Evolutionary conservation across 257 asterid genomes (phyloP), one percentile per base, ranked within the genome.

Genomic region (Apocynum venetum): DNA sequence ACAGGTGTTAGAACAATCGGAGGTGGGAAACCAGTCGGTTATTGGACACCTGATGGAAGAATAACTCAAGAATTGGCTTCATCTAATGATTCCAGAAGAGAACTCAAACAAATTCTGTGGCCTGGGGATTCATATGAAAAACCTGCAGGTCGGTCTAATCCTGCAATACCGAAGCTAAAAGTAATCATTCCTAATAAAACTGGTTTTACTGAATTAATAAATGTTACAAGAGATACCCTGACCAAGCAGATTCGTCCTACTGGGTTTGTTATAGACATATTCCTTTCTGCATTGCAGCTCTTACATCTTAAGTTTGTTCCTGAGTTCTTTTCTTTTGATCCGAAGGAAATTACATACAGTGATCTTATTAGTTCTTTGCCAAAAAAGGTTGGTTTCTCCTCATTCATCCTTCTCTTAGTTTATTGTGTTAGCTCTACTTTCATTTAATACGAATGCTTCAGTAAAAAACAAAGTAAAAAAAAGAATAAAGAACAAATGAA

Each of bases 11-110:
- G 79, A 75, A 72, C 57, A 19, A 35, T 88, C 10, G 68, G 68
- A 17, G 88, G 91, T 52, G 92, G 87, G 74, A 89, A 78, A 76
- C 65, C 61, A 19, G 41, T 90, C 14, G 96, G 97, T 67, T 87
- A 78, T 73, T 90, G 96, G 97, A 80, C 83, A 6, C 79, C 81
- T 3, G 85, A 83, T 0, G 84, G 76, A 75, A 89, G 97, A 70
- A 69, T 88, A 71, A 43, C 20, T 4, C 57, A 79, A 61, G 80
- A 85, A 7, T 9, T 84, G 47, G 75, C 67, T 80, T 76, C 78
- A 7, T 0, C 15, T 9, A 80, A 82, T 74, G 72, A 41, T n/a
- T 79, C 78, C 69, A 53, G 48, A 9, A 67, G 46, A 57, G 79
- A 46, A 25, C 61, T 74, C 8, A 74, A 51, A 79, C 72, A 35